Percentiles rank a stretch among this genome's conserved stretches.
Conservation (phyloP, 176 grass and related monocot genomes). For the Cenchrus fungigraminus region DNA sequence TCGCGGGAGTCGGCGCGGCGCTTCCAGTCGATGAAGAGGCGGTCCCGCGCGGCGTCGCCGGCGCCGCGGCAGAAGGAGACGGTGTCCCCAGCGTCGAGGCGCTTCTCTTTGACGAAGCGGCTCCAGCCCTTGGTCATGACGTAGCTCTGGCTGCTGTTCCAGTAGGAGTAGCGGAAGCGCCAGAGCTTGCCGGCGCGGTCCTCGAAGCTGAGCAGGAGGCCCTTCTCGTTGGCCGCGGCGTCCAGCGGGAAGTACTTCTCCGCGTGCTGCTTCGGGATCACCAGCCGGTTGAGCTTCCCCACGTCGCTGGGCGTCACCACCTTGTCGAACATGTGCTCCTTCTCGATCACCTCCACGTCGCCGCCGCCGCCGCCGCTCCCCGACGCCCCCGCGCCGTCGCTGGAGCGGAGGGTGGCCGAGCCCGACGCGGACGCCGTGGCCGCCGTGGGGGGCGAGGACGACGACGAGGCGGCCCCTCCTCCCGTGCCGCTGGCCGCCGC, state of each 20-base stretch:
- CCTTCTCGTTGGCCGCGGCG: conserved; percentile 64
- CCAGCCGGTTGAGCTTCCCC: conserved; percentile 92
- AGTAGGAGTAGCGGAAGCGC: conserved; percentile 99
- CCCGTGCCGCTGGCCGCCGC: not conserved
- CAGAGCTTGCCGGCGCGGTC: conserved; percentile 88
- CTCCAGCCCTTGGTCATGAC: conserved; percentile 99
- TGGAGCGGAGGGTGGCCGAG: conserved; percentile 29
- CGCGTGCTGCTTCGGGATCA: conserved; percentile 87
- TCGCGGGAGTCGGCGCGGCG: conserved; percentile 60
- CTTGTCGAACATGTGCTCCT: conserved; percentile 96
- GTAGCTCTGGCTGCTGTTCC: conserved; percentile 99
- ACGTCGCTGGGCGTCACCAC: conserved; percentile 89
- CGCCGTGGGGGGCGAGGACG: conserved; percentile 42
- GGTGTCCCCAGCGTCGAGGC: conserved; percentile 85
- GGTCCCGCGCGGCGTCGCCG: conserved; percentile 55
- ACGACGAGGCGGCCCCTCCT: not conserved
- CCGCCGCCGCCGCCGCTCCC: conserved; percentile 38
- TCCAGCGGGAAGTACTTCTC: conserved; percentile 88
- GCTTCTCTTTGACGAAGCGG: conserved; percentile 98
- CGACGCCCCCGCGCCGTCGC: conserved; percentile 53
- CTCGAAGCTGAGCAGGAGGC: conserved; percentile 75
- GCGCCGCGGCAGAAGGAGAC: conserved; percentile 85
- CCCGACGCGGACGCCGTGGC: conserved; percentile 36
- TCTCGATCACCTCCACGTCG: conserved; percentile 56
- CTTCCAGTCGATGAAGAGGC: conserved; percentile 95